phyloP scores from a whole-genome alignment of 2,329 filamentous ascomycete species.

The Colletotrichum cordylinicola region DNA sequence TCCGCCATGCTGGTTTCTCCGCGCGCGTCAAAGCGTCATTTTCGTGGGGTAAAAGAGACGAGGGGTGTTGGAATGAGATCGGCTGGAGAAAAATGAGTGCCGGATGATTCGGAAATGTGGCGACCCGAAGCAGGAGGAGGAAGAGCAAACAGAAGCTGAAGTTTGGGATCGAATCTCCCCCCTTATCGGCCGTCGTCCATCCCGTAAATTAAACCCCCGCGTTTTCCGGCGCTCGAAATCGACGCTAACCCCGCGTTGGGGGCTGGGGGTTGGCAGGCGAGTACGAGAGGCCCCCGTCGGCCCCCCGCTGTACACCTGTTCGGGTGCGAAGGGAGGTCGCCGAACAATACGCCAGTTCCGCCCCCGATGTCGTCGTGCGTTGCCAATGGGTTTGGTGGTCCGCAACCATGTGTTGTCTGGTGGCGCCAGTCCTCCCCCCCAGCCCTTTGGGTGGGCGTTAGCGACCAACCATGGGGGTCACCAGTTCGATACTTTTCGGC shows the following conservation, averaged over 20 bases:
- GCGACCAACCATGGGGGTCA: slow-evolving; percentile 63
- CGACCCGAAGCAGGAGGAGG: background rate
- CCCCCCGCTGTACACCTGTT: background rate
- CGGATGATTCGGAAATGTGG: slow-evolving; percentile 6
- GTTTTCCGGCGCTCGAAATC: slow-evolving; percentile 11
- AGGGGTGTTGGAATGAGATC: background rate
- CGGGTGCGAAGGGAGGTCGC: background rate
- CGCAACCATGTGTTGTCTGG: background rate
- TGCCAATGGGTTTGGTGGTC: background rate
- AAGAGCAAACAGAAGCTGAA: background rate
- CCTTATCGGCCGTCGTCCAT: background rate
- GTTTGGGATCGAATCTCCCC: background rate
- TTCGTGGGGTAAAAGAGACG: background rate
- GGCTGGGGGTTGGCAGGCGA: slow-evolving; percentile 12
- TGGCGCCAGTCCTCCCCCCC: background rate
- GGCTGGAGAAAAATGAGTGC: background rate
- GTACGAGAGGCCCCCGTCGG: too few relatives aligned
- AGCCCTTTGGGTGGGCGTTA: slow-evolving; percentile 29
- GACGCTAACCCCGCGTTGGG: slow-evolving; percentile 16
- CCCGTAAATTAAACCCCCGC: slow-evolving; percentile 4
- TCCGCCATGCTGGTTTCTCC: background rate
- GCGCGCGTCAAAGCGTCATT: background rate
- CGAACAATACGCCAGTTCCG: background rate
- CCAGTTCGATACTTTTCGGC: slow-evolving; percentile 68
- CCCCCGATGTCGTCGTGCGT: background rate